A percentile compares a stretch with the other conserved stretches of the same genome.
These are phyloP conservation scores for Akanthomyces dipterigenus DNA, from an alignment of 2,329 filamentous ascomycete species.

Conservation along the genomic window DNA sequence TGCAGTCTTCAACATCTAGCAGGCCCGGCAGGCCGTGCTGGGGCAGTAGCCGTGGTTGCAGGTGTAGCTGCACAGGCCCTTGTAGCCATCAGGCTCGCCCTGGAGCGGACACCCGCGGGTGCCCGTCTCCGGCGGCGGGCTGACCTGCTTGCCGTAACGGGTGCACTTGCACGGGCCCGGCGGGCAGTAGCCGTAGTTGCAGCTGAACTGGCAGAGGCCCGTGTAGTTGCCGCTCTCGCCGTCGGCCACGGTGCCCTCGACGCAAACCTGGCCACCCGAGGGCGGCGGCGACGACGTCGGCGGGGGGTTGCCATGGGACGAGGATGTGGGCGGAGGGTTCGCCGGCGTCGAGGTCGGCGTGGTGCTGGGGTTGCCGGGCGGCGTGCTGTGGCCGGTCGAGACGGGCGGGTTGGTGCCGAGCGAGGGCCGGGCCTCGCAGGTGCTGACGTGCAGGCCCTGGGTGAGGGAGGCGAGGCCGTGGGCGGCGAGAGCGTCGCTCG, in stretches of 20 bases:
- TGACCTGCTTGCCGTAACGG: slow-evolving; percentile 23
- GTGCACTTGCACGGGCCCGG: slow-evolving; percentile 28
- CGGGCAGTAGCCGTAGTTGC: slow-evolving; percentile 26
- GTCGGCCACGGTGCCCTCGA: slow-evolving; percentile 22
- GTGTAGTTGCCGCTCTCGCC: slow-evolving; percentile 26
- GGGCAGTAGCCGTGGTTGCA: slow-evolving; percentile 42
- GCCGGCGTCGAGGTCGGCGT: slow-evolving; percentile 23
- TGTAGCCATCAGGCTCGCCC: slow-evolving; percentile 29
- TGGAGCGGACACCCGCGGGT: slow-evolving; percentile 26
- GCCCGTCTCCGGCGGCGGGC: slow-evolving; percentile 21
- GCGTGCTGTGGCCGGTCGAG: neutral
- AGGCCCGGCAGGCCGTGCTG: slow-evolving; percentile 21
- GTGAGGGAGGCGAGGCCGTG: slow-evolving; percentile 23
- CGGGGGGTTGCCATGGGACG: neutral
- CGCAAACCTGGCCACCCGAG: slow-evolving; percentile 17
- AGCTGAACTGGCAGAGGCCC: slow-evolving; percentile 30
- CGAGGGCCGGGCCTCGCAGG: slow-evolving; percentile 25
- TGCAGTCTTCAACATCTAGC: slow-evolving; percentile 6
- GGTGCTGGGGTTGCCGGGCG: slow-evolving; percentile 11
- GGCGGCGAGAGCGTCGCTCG: slow-evolving; percentile 20
- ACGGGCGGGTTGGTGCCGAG: slow-evolving; percentile 22
- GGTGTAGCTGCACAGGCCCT: slow-evolving; percentile 39
- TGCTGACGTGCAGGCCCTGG: slow-evolving; percentile 23
- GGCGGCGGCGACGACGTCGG: slow-evolving; percentile 7
- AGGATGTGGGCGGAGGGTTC: slow-evolving; percentile 12